Base-by-base conservation (phyloP, 768 basidiomycete species). In the Phanerochaete sordida region DNA sequence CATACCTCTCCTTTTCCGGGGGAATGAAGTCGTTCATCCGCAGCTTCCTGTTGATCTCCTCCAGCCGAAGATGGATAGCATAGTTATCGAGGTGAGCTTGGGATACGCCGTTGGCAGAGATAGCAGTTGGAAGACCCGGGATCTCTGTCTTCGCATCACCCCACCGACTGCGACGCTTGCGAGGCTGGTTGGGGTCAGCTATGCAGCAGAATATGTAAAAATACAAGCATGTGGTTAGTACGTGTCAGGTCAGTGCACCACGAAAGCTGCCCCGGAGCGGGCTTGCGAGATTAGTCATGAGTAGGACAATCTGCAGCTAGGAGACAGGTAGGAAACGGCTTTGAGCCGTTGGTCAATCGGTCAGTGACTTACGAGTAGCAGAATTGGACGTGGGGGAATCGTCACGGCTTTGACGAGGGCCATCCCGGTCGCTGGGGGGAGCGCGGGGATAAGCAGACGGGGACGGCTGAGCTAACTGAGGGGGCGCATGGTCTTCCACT, bases 11-110 rank as follows among this genome's bases (percentile, higher is more conserved):
- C 62, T 91, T 84, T 65, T 98, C 96, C 21, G 96, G 94, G 51
- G 97, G 97, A 54, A 99, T 85, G 67, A 93, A 95, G 69, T 98
- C 95, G 64, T 97, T 97, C 63, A 95, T 76, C 62, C 95, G 79
- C 26, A 99, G 81, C 75, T 98, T 97, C 67, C 93, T 85, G 70
- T 96, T 95, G 70, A 99, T 98, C 77, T 99, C 97, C 75, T 99
- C 97, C 51, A 99, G 79, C 56, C 97, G 84, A 50, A 98, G 81
- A 70, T 97, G 94, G 57, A 95, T 93, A 33, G 97, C 96, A 74
- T 99, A 99, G 70, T 94, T 95, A 76, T 98, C 96, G 56, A 99
- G 87, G 73, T 98, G 95, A 55, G 89, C 87, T 71, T 95, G 93
- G 24, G 95, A 94, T 55, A 99, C 94, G 62, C 96, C 95, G 48